These are phyloP conservation scores for Passalora sequoiae DNA, from an alignment of 2,329 filamentous ascomycete genomes.

Conservation along the genomic window DNA sequence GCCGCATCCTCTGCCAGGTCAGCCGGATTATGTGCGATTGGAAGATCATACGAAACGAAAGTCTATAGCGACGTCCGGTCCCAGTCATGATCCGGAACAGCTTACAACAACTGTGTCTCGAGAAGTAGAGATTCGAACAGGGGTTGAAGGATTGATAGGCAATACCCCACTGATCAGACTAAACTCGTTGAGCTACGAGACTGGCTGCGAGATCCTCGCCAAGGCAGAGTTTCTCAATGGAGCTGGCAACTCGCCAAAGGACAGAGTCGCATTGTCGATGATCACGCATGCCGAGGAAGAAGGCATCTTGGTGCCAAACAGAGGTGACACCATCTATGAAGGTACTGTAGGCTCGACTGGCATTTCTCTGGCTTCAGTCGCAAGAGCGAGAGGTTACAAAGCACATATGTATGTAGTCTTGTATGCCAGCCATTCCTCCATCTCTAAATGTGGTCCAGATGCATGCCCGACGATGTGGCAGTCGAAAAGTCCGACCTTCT, in stretches of 20 bases:
- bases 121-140: conserved; percentile 55
- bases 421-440: no score
- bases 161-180: conserved; percentile 87
- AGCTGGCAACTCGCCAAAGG: conserved; percentile 88
- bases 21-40: conserved; percentile 28
- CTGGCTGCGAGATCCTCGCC: conserved; percentile 81
- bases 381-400: conserved; percentile 79
- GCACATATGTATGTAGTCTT: conserved; percentile 74
- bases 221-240: conserved; percentile 97
- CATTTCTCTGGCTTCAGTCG: conserved; percentile 86
- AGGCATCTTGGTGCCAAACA: conserved; percentile 69
- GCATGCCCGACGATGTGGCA: conserved; percentile 91
- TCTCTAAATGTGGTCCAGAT: conserved; percentile 43
- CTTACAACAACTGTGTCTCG: conserved; percentile 3
- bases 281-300: conserved; percentile 73
- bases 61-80: conserved; percentile 5
- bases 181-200: conserved; percentile 76
- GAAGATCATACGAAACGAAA: conserved; percentile 28
- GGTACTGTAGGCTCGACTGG: conserved; percentile 95
- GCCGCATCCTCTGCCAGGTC: conserved; percentile 24
- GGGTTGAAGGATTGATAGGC: conserved; percentile 87
- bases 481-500: conserved; percentile 85
- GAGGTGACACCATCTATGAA: conserved; percentile 94
- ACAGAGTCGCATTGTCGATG: conserved; percentile 87
- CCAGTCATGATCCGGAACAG: conserved; percentile 9